phyloP scores from a whole-genome alignment of 176 grass and related monocot species.

The Luzula sylvatica region DNA sequence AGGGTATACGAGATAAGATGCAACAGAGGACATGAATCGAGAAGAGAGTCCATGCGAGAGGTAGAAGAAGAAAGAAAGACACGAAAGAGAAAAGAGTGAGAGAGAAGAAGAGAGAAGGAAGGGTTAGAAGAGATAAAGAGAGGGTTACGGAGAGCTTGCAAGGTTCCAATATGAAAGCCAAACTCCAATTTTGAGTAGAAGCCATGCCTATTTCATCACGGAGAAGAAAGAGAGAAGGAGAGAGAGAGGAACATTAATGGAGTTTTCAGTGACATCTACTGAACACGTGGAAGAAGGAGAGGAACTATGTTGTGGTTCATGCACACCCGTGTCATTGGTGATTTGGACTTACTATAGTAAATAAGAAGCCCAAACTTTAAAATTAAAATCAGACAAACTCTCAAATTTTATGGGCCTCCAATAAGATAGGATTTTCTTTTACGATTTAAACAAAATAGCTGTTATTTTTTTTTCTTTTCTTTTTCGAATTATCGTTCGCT shows the following conservation, averaged over 20 bases:
- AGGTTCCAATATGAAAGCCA: slow-evolving; percentile 10
- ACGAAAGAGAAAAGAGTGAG: slow-evolving; percentile 19
- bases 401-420: no score
- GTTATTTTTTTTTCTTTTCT: no score
- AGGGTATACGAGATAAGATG: not conserved
- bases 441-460: no score
- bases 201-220: not conserved
- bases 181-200: slow-evolving; percentile 2
- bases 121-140: slow-evolving; percentile 5
- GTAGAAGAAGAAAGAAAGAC: slow-evolving; percentile 16
- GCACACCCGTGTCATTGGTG: no score
- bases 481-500: no score
- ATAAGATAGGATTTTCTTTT: no score
- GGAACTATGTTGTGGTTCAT: not conserved
- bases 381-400: no score
- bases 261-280: not conserved
- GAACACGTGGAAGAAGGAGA: slow-evolving; percentile 8
- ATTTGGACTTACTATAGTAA: no score
- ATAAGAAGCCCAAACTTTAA: no score
- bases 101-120: slow-evolving; percentile 19
- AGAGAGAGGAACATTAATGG: not conserved
- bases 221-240: not conserved
- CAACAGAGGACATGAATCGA: slow-evolving; percentile 1
- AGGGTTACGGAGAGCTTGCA: slow-evolving; percentile 13
- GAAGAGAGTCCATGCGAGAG: slow-evolving; percentile 1